A percentile compares a stretch with the other conserved stretches of the same genome.
Conservation (phyloP, 2,329 filamentous ascomycete genomes). For the Fusarium compactum region DNA sequence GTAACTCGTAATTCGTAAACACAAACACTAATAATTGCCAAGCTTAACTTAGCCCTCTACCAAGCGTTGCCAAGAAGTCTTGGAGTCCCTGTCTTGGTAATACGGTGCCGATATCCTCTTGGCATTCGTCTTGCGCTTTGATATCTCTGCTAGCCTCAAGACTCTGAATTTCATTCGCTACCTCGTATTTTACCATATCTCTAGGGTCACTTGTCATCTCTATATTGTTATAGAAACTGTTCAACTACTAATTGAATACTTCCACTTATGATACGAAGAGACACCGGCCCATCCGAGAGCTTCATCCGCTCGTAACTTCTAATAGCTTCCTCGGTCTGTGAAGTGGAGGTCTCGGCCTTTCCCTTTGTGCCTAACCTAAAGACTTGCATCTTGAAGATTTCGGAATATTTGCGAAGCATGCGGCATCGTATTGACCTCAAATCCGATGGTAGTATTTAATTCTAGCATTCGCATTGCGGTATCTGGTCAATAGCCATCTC, state of each 20-base stretch:
- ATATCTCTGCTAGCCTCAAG: neutral
- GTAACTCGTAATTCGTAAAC: neutral
- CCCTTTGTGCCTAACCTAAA: neutral
- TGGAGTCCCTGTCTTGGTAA: neutral
- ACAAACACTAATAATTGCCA: constrained; percentile 4
- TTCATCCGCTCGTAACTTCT: neutral
- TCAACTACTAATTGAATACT: neutral
- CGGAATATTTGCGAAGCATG: neutral
- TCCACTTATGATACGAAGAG: neutral
- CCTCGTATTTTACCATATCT: neutral
- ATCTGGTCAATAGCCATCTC: neutral
- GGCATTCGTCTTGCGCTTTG: neutral
- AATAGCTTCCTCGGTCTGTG: neutral
- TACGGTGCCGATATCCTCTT: constrained; percentile 3
- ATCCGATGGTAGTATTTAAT: neutral
- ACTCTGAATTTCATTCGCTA: neutral
- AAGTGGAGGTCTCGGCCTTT: neutral
- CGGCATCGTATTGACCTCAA: neutral
- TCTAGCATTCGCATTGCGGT: neutral
- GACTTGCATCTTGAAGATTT: neutral
- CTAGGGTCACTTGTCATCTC: neutral
- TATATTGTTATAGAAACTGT: neutral
- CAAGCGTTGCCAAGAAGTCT: neutral
- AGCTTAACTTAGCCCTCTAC: neutral
- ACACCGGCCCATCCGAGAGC: neutral